Conservation (phyloP, 1,284 basidiomycete species). For the Ustilago tritici region DNA sequence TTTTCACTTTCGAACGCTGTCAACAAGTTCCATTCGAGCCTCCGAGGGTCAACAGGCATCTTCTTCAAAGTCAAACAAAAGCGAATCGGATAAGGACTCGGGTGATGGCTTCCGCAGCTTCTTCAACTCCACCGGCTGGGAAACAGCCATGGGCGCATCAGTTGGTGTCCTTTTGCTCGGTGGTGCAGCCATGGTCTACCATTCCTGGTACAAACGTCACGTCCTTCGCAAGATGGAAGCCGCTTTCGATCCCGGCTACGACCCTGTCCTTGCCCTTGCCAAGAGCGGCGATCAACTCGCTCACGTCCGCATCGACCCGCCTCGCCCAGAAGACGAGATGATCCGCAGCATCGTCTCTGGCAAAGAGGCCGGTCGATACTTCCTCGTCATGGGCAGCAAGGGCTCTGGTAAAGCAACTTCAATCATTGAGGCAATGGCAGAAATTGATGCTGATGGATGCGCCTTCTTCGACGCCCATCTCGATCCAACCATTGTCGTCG, state of each 20-base stretch:
- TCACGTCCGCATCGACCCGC: conserved; percentile 50
- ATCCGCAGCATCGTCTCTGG: conserved; percentile 60
- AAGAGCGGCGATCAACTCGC: conserved; percentile 59
- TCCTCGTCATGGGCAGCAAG: conserved; percentile 63
- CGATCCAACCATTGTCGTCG: conserved; percentile 59
- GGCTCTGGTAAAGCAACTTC: conserved; percentile 61
- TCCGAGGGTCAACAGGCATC: conserved; percentile 15
- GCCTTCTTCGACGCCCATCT: conserved; percentile 65
- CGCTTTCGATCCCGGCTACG: conserved; percentile 64
- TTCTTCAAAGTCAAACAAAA: conserved; percentile 11
- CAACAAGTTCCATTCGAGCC: conserved; percentile 10
- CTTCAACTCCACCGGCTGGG: conserved; percentile 64
- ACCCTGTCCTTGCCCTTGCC: conserved; percentile 60
- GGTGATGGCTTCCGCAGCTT: conserved; percentile 43
- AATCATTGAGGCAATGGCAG: conserved; percentile 64
- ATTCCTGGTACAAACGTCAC: conserved; percentile 61
- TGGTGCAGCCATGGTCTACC: conserved; percentile 61
- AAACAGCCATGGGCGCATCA: conserved; percentile 65
- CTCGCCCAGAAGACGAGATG: conserved; percentile 59
- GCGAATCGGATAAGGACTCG: conserved; percentile 28
- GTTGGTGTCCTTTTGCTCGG: conserved; percentile 62
- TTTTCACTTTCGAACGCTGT: conserved; percentile 1
- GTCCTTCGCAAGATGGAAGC: conserved; percentile 64
- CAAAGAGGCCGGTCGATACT: conserved; percentile 63
- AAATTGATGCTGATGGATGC: conserved; percentile 60